phyloP scores from a whole-genome alignment of 176 grass and related monocot genomes.

The Musa troglodytarum region DNA sequence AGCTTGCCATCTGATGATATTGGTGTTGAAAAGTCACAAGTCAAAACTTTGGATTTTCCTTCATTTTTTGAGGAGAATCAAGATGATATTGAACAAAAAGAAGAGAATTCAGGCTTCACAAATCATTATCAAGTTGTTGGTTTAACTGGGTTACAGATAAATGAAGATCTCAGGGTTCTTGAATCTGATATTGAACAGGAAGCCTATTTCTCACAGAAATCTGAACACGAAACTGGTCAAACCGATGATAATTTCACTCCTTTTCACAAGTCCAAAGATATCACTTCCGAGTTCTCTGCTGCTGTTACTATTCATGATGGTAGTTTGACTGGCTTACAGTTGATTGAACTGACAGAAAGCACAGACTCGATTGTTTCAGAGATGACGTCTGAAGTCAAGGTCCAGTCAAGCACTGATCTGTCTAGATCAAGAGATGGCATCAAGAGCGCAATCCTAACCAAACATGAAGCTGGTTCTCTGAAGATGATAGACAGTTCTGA shows the following conservation, averaged over 20 bases:
- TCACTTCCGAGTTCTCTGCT: conserved; percentile 15
- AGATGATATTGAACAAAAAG: conserved; percentile 35
- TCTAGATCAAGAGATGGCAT: conserved; percentile 6
- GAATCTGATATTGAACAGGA: conserved; percentile 18
- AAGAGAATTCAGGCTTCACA: conserved; percentile 26
- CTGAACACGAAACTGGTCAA: background rate
- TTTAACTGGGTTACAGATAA: conserved; percentile 19
- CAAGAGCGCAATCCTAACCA: background rate
- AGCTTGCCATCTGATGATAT: conserved; percentile 29
- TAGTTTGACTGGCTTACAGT: conserved; percentile 25
- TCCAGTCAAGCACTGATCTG: conserved; percentile 20
- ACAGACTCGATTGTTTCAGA: conserved; percentile 8
- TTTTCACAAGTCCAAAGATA: conserved; percentile 5
- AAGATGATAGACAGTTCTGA: conserved; percentile 54
- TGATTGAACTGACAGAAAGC: conserved; percentile 19
- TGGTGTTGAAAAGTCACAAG: conserved; percentile 25
- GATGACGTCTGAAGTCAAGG: conserved; percentile 2
- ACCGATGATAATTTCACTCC: background rate
- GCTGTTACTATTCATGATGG: conserved; percentile 16
- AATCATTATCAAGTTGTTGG: conserved; percentile 26
- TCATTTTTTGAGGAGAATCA: conserved; percentile 61
- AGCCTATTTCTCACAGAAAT: background rate
- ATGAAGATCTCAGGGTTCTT: conserved; percentile 39
- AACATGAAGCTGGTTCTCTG: conserved; percentile 17
- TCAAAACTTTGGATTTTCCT: conserved; percentile 53